phyloP scores from a whole-genome alignment of 2,329 filamentous ascomycete species.

The Colletotrichum graminicola region DNA sequence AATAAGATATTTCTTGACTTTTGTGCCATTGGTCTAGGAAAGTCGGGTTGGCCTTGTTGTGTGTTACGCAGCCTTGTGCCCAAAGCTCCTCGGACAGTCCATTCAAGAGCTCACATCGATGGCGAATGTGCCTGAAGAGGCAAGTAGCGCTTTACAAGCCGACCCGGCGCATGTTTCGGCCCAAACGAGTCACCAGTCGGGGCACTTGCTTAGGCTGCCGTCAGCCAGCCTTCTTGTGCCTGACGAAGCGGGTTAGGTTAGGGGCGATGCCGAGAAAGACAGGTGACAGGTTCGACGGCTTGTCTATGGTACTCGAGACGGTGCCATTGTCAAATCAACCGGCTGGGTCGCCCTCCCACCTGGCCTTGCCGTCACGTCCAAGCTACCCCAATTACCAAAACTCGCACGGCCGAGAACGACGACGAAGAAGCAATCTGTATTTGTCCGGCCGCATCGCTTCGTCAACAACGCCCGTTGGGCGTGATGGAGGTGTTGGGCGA shows the following conservation, averaged over 20 bases:
- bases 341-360: conserved; percentile 46
- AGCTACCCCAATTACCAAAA: conserved; percentile 38
- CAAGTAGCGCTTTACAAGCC: conserved; percentile 20
- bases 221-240: conserved; percentile 49
- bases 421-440: conserved; percentile 15
- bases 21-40: conserved; percentile 22
- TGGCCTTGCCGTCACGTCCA: conserved; percentile 45
- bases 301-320: conserved; percentile 38
- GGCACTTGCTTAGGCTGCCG: conserved; percentile 44
- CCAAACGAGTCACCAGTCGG: conserved; percentile 25
- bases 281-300: conserved; percentile 34
- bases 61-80: conserved; percentile 39
- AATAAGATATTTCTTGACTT: conserved; percentile 2
- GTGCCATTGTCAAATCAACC: conserved; percentile 53
- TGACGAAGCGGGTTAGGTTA: conserved; percentile 35
- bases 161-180: conserved; percentile 35
- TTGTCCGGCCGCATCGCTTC: conserved; percentile 25
- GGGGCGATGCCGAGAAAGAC: conserved; percentile 26
- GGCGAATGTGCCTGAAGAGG: background rate
- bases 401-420: conserved; percentile 20
- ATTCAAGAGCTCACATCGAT: background rate
- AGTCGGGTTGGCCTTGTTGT: conserved; percentile 17
- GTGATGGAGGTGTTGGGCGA: background rate
- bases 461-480: conserved; percentile 16
- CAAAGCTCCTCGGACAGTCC: conserved; percentile 9